Base-by-base conservation (phyloP, 495 filamentous ascomycete genomes). In the Neurospora sp. region DNA sequence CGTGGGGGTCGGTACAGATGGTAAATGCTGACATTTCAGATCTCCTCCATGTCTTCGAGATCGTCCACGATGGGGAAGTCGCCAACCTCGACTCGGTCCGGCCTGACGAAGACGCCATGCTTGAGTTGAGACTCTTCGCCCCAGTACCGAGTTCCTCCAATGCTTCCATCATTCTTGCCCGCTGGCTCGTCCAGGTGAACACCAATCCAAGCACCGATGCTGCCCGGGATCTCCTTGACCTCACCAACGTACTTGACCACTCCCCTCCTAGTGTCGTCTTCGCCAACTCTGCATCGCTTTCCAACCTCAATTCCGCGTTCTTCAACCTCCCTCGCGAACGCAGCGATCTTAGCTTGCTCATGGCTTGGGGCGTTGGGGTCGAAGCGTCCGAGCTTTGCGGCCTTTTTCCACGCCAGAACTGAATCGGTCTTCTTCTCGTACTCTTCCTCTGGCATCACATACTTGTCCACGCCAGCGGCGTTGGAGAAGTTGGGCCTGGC, bases 321-420 rank as follows among this genome's bases (percentile, higher is more conserved):
- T 71, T 85, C 83, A 69, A 96, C 83, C 78, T 96, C 93, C 42
- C 82, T 83, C 71, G 85, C 84, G 73, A 91, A 86, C 38, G 88
- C 90, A 68, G 84, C 84, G 46, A 92, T 85, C 79, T 92, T 93
- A 72, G 90, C 88, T 71, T 89, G 85, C 76, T 93, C 89, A 31
- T 89, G 87, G 72, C 84, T 87, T 22, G 92, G 89, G 7, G 94
- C 92, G 76, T 88, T 87, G 3, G 96, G 96, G 79, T 98, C 94
- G 82, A 99, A 99, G 39, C 96, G 94, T 44, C 96, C 96, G 31
- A 99, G 87, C 77, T 97, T 93, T 76, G 97, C 90, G 27, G 89
- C 86, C 82, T 91, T 93, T 84, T 99, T 99, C 93, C 93, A 98
- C 11, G 94, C 92, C 48, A 97, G 87, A 18, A 99, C 96, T 35